Evolutionary conservation across 352 stramenopile species (phyloP).

Genomic region (Elongisporangium undulatum): DNA sequence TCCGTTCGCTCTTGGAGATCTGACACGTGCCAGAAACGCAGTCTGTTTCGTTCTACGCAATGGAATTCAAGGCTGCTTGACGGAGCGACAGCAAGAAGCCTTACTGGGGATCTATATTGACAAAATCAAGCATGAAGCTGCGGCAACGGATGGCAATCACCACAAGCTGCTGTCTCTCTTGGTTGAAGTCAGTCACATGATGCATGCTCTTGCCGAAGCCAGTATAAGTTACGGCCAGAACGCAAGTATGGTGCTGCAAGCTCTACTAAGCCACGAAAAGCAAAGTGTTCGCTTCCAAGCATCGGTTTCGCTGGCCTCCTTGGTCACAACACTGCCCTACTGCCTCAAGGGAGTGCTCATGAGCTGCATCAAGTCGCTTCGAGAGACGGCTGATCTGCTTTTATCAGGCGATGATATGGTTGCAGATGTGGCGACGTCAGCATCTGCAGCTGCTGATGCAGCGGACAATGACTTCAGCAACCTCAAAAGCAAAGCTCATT

Average conservation of each 20-base stretch:
- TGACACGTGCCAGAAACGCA: slow-evolving; percentile 75
- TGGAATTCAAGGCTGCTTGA: slow-evolving; percentile 51
- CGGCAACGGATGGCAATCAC: slow-evolving; percentile 37
- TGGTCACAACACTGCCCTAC: slow-evolving; percentile 68
- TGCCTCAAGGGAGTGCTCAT: slow-evolving; percentile 44
- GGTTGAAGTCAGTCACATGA: slow-evolving; percentile 62
- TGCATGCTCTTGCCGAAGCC: slow-evolving; percentile 65
- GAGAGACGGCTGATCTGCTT: slow-evolving; percentile 27
- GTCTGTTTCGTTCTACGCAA: slow-evolving; percentile 73
- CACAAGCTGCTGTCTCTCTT: slow-evolving; percentile 62
- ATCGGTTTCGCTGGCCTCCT: slow-evolving; percentile 50
- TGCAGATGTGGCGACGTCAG: not conserved
- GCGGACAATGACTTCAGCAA: slow-evolving; percentile 23
- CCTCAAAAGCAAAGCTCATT: slow-evolving; percentile 51
- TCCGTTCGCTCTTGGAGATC: slow-evolving; percentile 60
- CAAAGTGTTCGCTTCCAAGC: slow-evolving; percentile 74
- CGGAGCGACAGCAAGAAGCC: slow-evolving; percentile 63
- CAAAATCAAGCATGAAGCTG: slow-evolving; percentile 35
- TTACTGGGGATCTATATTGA: slow-evolving; percentile 58
- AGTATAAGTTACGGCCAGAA: slow-evolving; percentile 40
- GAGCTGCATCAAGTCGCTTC: slow-evolving; percentile 34
- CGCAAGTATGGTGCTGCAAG: slow-evolving; percentile 31
- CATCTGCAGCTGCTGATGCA: slow-evolving; percentile 1
- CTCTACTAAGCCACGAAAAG: slow-evolving; percentile 57
- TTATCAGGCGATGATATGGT: slow-evolving; percentile 2